Evolutionary conservation across 441 rosid genomes (phyloP), one percentile per base, ranked within the genome.

Genomic region (Euphorbia corollata): DNA sequence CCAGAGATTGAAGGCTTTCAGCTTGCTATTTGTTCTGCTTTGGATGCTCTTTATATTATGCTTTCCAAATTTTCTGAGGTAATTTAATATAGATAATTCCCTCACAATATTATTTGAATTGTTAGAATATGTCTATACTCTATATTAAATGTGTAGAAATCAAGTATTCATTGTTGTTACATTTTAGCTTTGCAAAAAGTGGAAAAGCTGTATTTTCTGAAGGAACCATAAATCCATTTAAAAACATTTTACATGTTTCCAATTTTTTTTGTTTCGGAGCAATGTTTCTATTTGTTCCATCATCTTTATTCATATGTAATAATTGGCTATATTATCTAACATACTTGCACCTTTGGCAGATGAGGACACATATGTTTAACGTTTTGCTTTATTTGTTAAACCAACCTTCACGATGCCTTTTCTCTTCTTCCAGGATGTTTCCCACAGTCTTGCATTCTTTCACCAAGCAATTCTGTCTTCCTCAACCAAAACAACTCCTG

Each of bases 1-100:
- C 59, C 68, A 57, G 99, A 94, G 77, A 86, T 88, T 75, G 96
- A 91, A 81, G 99, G 94, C 76, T 79, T 88, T 80, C 87, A 87
- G 76, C 90, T 70, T 74, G 87, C 98, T 65, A 82, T 94, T 73
- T 73, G 71, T 68, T 87, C 94, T 79, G 88, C 82, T 75, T 83
- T 94, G 75, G 92, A 89, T 68, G 75, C 85, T 72, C 73, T 90
- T 34, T 72, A 75, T 71, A 61, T 59, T 72, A 80, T 83, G 80
- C 89, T 91, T 65, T 82, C 87, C 74, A 84, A 80, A 63, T 80
- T 76, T 64, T 82, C 89, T 7, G 85, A 84, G 96, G 99, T 89
- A 76, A 65, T 68, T 43, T 18, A 38, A 30, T 60, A 64, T 68
- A 71, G 59, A 22, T 24, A 9, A 27, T 68, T 3, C 67, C 64